Base-by-base conservation (phyloP, 2,329 filamentous ascomycete genomes). In the Trichoderma sp. region DNA sequence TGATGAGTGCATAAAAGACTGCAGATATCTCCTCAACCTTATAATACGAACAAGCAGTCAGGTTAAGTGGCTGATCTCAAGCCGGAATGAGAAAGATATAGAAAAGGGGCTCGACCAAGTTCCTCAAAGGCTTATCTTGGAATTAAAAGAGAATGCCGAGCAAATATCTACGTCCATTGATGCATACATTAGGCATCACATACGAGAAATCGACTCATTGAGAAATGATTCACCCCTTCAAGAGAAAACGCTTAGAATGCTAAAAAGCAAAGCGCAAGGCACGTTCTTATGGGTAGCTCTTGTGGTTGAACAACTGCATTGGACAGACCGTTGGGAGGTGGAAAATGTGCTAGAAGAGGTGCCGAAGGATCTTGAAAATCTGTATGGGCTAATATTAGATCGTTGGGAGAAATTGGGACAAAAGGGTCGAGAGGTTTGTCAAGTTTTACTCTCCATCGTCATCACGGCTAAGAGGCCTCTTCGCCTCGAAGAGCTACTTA, bases 181-280 rank as follows among this genome's bases (percentile, higher is more conserved):
- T 30, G n/a, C 2, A 24, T 64, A 64, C 32, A 64, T 64, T 4
- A 39, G n/a, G 0, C 36, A 30, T 18, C 28, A 39, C 8, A n/a
- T 43, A 30, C 36, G 14, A 0, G 9, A 51, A 28, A 64, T 64
- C 1, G 18, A n/a, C 0, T 36, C 36, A 5, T 28, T 64, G 15
- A n/a, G 51, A 15, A 3, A 12, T 3, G 61, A 51, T 51, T 3
- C 8, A 2, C 18, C 51, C 1, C 18, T 64, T 11, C 61, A 39
- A 18, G 1, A 1, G 0, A 64, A 21, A 8, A 18, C 18, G 1
- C 1, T 32, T 2, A 18, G 32, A 0, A 0, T 21, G 5, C 1
- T 64, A 1, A 32, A 51, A 30, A 15, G 2, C 11, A 64, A 64
- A 4, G 36, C 61, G 6, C 43, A 64, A 2, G 61, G 61, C 7